These are phyloP conservation scores for Lantana camara DNA, from an alignment of 257 asterid genomes.

Conservation along the genomic window DNA sequence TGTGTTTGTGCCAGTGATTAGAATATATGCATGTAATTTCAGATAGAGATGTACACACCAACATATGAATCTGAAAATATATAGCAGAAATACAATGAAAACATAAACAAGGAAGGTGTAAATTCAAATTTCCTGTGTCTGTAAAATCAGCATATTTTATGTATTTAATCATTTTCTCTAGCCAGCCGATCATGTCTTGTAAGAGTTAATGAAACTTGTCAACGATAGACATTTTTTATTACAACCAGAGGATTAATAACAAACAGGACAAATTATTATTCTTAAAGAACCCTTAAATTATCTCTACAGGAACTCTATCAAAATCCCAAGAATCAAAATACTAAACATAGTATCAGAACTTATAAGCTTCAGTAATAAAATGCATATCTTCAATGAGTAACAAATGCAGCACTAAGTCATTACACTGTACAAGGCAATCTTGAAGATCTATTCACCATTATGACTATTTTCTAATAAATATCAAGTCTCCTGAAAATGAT, in stretches of 20 bases:
- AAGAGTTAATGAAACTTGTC: not conserved
- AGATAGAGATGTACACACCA: not conserved
- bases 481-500: slow-evolving; percentile 28
- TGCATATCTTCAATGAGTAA: not conserved
- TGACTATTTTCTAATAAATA: slow-evolving; percentile 9
- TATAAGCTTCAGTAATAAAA: slow-evolving; percentile 15
- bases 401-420: slow-evolving; percentile 24
- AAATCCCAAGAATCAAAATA: not conserved
- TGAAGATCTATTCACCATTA: slow-evolving; percentile 19
- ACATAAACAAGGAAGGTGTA: not conserved
- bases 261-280: too few relatives aligned
- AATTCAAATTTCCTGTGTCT: not conserved
- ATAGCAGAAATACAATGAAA: not conserved
- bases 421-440: slow-evolving; percentile 23
- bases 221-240: not conserved
- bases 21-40: not conserved
- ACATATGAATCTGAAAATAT: not conserved
- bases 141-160: not conserved
- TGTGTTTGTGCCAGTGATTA: not conserved
- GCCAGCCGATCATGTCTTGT: not conserved
- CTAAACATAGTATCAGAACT: not conserved
- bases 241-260: too few relatives aligned
- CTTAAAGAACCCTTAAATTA: too few relatives aligned
- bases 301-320: not conserved
- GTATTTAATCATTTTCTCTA: not conserved